A percentile compares a stretch with the other conserved stretches of the same genome.
These are phyloP conservation scores for Dendrothele bispora DNA, from an alignment of 768 basidiomycete genomes.

Conservation along the genomic window DNA sequence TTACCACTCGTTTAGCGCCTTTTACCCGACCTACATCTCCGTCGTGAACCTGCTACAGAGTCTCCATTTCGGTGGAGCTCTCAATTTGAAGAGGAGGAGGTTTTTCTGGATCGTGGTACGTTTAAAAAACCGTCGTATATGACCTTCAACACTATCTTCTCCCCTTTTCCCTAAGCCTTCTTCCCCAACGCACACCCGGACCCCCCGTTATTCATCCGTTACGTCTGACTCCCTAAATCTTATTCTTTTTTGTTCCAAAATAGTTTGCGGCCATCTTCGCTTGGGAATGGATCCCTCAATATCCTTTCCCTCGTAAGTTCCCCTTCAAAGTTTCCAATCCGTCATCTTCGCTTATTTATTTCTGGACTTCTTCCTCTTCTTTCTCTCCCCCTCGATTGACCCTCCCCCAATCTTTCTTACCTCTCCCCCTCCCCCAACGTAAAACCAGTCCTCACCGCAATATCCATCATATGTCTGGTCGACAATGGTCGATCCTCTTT, in stretches of 20 bases:
- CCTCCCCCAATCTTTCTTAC: no score
- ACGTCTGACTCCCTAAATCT: no score
- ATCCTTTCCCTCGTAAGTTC: slow-evolving; percentile 9
- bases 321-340: neutral
- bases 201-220: neutral
- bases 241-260: neutral
- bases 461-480: slow-evolving; percentile 47
- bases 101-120: slow-evolving; percentile 58
- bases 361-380: no score
- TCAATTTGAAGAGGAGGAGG: slow-evolving; percentile 49
- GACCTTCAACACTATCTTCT: no score
- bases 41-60: slow-evolving; percentile 53
- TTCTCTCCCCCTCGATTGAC: no score
- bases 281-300: slow-evolving; percentile 10
- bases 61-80: slow-evolving; percentile 48
- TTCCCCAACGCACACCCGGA: no score
- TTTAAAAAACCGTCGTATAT: no score
- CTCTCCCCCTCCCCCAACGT: no score
- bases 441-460: slow-evolving; percentile 42
- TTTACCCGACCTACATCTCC: slow-evolving; percentile 53
- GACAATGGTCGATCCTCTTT: slow-evolving; percentile 46
- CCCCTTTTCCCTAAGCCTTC: no score
- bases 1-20: slow-evolving; percentile 35
- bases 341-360: slow-evolving; percentile 2
- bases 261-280: slow-evolving; percentile 5